Evolutionary conservation across 805 yeast genomes (phyloP).

Genomic region (Candida peoriensis): DNA sequence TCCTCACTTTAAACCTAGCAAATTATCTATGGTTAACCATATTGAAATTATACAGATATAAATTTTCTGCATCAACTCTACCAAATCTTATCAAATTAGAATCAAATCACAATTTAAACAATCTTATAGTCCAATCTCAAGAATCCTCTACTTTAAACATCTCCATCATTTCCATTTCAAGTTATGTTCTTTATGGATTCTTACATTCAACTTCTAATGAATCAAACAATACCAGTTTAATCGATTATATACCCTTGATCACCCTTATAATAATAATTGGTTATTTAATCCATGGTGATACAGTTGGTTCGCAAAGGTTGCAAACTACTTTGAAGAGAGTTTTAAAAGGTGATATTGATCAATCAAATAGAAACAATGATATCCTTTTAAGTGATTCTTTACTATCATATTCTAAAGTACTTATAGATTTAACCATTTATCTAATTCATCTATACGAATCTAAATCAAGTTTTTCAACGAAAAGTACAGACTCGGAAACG

Average conservation of each 20-base stretch:
- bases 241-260: conserved; percentile 8
- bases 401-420: conserved; percentile 72
- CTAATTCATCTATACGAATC: conserved; percentile 40
- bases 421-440: conserved; percentile 65
- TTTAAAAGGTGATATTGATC: conserved; percentile 53
- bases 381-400: conserved; percentile 79
- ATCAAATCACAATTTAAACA: conserved; percentile 4
- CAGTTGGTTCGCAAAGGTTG: conserved; percentile 35
- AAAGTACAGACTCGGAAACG: no score
- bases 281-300: conserved; percentile 31
- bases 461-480: conserved; percentile 30
- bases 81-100: neutral
- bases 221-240: conserved; percentile 1
- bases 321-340: conserved; percentile 48
- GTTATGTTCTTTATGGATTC: conserved; percentile 5
- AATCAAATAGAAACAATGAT: conserved; percentile 64
- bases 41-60: no score
- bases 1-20: conserved; percentile 7
- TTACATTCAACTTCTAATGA: conserved; percentile 1
- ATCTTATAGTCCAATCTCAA: conserved; percentile 1
- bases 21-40: conserved; percentile 11
- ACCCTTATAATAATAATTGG: conserved; percentile 28
- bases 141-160: conserved; percentile 1
- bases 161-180: conserved; percentile 1
- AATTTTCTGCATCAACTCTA: no score